Evolutionary conservation across 169 alveolate species (phyloP).

Genomic region (Plasmodium knowlesi): DNA sequence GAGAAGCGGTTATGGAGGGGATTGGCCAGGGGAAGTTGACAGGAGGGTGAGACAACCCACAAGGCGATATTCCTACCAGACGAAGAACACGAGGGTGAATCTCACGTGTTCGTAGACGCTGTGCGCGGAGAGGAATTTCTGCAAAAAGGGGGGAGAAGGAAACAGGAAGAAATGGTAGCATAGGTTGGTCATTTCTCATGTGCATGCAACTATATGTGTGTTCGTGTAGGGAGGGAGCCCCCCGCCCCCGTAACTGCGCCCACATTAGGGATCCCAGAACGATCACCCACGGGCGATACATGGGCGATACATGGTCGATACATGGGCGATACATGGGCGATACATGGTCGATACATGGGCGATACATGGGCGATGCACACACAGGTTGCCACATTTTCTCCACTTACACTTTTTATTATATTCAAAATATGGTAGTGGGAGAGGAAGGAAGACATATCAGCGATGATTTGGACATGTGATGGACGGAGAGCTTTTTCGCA

Average conservation of each 20-base stretch:
- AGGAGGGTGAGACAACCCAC: no score
- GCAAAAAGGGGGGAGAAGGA: not conserved
- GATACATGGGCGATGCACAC: not conserved
- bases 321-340: not conserved
- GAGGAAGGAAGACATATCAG: conserved; percentile 45
- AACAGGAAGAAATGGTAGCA: not conserved
- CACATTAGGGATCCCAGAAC: no score
- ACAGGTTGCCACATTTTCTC: not conserved
- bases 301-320: not conserved
- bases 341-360: no score
- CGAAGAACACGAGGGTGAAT: conserved; percentile 51
- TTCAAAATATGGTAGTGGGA: conserved; percentile 42
- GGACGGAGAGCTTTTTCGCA: conserved; percentile 61
- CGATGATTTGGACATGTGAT: conserved; percentile 33
- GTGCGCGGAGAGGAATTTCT: conserved; percentile 72
- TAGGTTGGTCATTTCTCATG: not conserved
- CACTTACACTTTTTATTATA: conserved; percentile 37
- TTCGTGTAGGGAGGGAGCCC: no score
- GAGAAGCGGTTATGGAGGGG: not conserved
- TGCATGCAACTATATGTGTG: not conserved
- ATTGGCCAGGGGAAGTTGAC: not conserved
- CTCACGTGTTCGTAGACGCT: conserved; percentile 30
- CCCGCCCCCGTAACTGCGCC: no score
- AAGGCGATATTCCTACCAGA: conserved; percentile 7
- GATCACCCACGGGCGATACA: no score